Base-by-base conservation (phyloP, 2,329 filamentous ascomycete genomes). In the Harringtonia lauricola region DNA sequence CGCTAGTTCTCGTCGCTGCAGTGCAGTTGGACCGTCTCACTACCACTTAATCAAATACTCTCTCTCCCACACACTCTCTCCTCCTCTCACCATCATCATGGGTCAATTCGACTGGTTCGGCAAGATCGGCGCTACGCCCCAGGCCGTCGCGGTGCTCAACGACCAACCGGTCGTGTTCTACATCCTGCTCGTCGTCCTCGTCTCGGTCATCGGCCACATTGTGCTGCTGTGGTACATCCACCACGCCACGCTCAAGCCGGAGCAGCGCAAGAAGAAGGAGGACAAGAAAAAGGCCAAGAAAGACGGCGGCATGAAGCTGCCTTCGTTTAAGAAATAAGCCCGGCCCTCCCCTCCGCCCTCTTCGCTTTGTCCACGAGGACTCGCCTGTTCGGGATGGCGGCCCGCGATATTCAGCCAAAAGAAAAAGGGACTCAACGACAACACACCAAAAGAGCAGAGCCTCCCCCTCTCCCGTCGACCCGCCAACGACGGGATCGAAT, bases 81-180 rank as follows among this genome's bases (percentile, higher is more conserved):
- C 7, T 19, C 19, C n/a, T 39, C 31, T 43, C 12, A 26, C 19
- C 9, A 13, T n/a, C 35, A 40, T 31, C 34, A 52, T 52, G 64
- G 72, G 67, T 48, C 65, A 73, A 57, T 79, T 78, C 57, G 71
- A 70, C 57, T 79, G 70, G 65, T 70, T 79, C 51, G 55, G 55
- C 53, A 67, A 62, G 47, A 69, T 79, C 52, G 75, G 75, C 58
- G 75, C 74, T 39, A 78, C 75, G 17, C 63, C 66, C 30, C 61
- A 76, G 56, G 74, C 74, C 51, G 71, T 79, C 53, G 72, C 72
- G 50, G 68, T 70, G 42, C 64, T 79, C 56, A 78, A 79, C 62
- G 73, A 79, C 54, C 75, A 79, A 59, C 74, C 75, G 19, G 62
- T 70, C 48, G 64, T 79, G 43, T 77, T 79, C 62, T 72, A 66